Conservation (phyloP, 75 land plant species). For the Ceratopteris richardii region DNA sequence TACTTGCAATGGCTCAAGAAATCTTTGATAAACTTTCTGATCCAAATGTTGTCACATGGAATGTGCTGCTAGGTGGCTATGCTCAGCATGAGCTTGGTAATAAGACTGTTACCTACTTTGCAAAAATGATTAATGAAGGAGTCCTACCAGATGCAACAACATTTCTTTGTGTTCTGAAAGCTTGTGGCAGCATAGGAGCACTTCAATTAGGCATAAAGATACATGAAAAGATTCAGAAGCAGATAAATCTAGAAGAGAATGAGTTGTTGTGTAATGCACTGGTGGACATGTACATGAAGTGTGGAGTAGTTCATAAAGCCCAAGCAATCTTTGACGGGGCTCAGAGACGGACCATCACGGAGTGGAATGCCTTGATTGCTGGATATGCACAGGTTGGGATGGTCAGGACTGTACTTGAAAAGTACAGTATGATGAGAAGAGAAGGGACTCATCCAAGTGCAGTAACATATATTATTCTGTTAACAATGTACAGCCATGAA, state of each 20-base stretch:
- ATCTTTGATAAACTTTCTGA: slow-evolving; percentile 47
- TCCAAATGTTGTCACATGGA: slow-evolving; percentile 44
- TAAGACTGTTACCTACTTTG: slow-evolving; percentile 23
- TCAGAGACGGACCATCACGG: slow-evolving; percentile 37
- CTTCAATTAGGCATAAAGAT: slow-evolving; percentile 38
- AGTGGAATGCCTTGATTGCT: slow-evolving; percentile 63
- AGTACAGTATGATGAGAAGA: slow-evolving; percentile 33
- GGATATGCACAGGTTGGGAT: slow-evolving; percentile 39
- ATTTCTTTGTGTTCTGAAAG: slow-evolving; percentile 42
- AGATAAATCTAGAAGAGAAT: slow-evolving; percentile 4
- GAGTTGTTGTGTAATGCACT: slow-evolving; percentile 44
- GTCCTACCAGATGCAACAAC: slow-evolving; percentile 32
- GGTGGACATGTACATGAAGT: slow-evolving; percentile 43
- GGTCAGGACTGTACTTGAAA: slow-evolving; percentile 29
- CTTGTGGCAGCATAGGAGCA: slow-evolving; percentile 38
- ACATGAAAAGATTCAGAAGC: slow-evolving; percentile 32
- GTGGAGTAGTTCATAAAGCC: slow-evolving; percentile 41
- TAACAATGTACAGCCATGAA: not conserved
- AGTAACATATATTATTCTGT: slow-evolving; percentile 7
- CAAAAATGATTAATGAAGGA: slow-evolving; percentile 35
- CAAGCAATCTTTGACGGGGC: slow-evolving; percentile 25
- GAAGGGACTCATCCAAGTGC: slow-evolving; percentile 33
- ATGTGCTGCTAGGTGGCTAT: slow-evolving; percentile 26
- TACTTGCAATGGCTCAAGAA: slow-evolving; percentile 20
- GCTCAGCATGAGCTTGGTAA: slow-evolving; percentile 15